These are phyloP conservation scores for Schizopora paradoxa DNA, from an alignment of 1,284 basidiomycete species.

Conservation along the genomic window DNA sequence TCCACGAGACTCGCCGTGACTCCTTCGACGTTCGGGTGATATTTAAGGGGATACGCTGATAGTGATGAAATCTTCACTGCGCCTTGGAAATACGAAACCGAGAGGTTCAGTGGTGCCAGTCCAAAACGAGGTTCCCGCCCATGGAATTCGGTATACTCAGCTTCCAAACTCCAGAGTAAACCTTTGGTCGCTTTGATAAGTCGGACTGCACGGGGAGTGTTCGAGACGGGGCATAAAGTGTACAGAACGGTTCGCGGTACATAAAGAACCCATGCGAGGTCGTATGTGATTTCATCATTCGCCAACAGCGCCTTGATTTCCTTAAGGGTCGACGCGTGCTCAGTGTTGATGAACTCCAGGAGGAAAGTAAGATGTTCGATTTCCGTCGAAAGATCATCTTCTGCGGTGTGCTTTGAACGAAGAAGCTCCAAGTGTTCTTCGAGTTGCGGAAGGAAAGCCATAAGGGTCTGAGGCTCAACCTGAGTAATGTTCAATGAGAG, in stretches of 20 bases:
- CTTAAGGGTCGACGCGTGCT: slow-evolving; percentile 42
- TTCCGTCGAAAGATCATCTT: slow-evolving; percentile 29
- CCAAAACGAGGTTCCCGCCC: slow-evolving; percentile 24
- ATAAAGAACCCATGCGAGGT: slow-evolving; percentile 47
- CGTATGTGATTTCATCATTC: slow-evolving; percentile 51
- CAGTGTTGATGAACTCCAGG: slow-evolving; percentile 40
- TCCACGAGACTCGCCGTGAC: slow-evolving; percentile 34
- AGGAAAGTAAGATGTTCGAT: slow-evolving; percentile 39
- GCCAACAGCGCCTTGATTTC: slow-evolving; percentile 40
- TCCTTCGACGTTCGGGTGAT: slow-evolving; percentile 36
- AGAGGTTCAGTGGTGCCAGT: slow-evolving; percentile 34
- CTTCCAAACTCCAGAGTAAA: neutral
- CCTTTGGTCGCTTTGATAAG: slow-evolving; percentile 29
- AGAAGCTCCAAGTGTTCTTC: neutral
- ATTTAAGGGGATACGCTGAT: slow-evolving; percentile 46
- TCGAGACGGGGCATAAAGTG: slow-evolving; percentile 46
- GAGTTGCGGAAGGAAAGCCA: slow-evolving; percentile 2
- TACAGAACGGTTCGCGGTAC: slow-evolving; percentile 45
- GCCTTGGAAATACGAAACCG: slow-evolving; percentile 40
- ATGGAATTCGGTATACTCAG: slow-evolving; percentile 14
- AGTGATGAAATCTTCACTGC: slow-evolving; percentile 43
- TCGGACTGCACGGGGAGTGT: slow-evolving; percentile 43
- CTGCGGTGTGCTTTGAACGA: neutral
- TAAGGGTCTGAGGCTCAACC: slow-evolving; percentile 2
- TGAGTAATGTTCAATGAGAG: neutral